A percentile compares a stretch with the other conserved stretches of the same genome.
Conservation (phyloP, 345 rosid species). For the Eucalyptus guilfoylei region DNA sequence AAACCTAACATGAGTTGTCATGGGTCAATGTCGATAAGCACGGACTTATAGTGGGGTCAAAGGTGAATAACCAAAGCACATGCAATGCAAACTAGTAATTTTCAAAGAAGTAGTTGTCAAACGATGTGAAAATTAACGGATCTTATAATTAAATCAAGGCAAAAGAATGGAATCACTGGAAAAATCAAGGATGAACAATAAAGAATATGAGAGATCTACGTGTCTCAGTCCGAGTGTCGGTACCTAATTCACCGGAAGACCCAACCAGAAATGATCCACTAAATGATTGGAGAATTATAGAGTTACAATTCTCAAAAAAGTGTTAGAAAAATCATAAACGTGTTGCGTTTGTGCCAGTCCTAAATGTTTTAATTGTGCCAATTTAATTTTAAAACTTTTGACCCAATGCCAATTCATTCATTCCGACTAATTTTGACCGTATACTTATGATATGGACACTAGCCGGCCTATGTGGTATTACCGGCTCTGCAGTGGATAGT, state of each 20-base stretch:
- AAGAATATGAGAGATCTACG: neutral
- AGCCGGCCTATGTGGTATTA: neutral
- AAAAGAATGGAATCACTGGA: neutral
- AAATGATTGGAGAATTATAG: neutral
- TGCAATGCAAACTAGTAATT: neutral
- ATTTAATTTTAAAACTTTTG: no score
- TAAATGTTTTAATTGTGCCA: no score
- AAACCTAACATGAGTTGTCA: neutral
- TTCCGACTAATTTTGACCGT: neutral
- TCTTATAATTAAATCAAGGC: neutral
- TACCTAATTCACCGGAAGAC: neutral
- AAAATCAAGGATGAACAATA: neutral
- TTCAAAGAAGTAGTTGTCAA: neutral
- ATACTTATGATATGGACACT: no score
- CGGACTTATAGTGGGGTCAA: neutral
- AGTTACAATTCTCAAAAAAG: neutral
- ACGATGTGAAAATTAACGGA: neutral
- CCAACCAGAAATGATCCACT: accelerated
- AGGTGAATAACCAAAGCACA: neutral
- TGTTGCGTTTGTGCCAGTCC: accelerated
- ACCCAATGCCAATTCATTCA: neutral
- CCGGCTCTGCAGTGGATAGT: accelerated
- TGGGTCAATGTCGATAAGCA: neutral
- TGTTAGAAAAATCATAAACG: accelerated
- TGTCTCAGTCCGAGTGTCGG: accelerated